phyloP scores from a whole-genome alignment of 345 rosid genomes.

The Arabis hirsuta region DNA sequence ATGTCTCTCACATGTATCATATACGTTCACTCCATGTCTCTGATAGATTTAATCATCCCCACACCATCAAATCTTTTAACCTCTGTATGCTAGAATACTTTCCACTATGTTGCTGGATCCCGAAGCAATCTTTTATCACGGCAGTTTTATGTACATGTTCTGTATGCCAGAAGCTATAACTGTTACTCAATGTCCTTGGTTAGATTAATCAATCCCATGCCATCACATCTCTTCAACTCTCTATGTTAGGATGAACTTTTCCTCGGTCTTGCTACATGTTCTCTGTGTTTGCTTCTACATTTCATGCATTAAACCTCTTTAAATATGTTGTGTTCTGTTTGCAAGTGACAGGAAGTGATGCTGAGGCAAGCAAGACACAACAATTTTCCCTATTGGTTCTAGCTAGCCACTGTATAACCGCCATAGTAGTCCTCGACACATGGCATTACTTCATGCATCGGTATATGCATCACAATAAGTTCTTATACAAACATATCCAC shows the following conservation, averaged over 20 bases:
- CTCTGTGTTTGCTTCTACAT: constrained; percentile 59
- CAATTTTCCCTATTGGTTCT: constrained; percentile 56
- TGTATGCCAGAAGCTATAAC: too few relatives aligned
- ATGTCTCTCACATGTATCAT: too few relatives aligned
- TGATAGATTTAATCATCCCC: too few relatives aligned
- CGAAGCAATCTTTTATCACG: too few relatives aligned
- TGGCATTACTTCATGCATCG: constrained; percentile 93
- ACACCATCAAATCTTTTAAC: too few relatives aligned
- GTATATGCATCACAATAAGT: constrained; percentile 84
- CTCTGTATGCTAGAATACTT: too few relatives aligned
- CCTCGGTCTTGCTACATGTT: background rate
- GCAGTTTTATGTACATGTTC: too few relatives aligned
- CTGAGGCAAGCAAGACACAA: constrained; percentile 39
- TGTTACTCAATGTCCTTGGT: too few relatives aligned
- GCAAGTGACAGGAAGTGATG: constrained; percentile 78
- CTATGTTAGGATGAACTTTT: background rate
- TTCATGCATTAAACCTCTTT: constrained; percentile 60
- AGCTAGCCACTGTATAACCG: constrained; percentile 67
- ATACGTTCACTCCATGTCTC: too few relatives aligned
- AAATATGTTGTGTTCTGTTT: constrained; percentile 51
- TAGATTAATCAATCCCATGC: background rate
- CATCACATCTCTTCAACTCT: background rate
- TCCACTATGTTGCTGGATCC: too few relatives aligned
- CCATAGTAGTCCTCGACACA: constrained; percentile 75
- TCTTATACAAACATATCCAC: constrained; percentile 77